Evolutionary conservation across 2,329 filamentous ascomycete genomes (phyloP), one percentile per base, ranked within the genome.

Genomic region (Exophiala lecanii-corni): DNA sequence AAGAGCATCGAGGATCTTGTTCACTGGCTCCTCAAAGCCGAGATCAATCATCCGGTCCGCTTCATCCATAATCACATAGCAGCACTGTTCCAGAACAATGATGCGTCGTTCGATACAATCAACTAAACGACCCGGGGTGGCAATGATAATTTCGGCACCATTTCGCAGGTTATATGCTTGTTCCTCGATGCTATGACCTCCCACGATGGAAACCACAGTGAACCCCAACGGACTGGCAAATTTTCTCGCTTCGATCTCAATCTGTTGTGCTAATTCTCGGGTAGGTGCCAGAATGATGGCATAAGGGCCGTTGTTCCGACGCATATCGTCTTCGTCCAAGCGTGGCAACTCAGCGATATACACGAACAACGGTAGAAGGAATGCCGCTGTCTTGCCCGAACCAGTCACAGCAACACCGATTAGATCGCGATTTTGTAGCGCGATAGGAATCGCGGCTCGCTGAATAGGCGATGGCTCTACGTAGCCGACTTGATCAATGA

Each of bases 31-130:
- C 67, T 98, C 92, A 62, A 98, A 98, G 34, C 92, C 92, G 49
- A 97, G 80, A 62, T 98, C 92, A 53, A 98, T 94, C 92, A 98
- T 98, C 42, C 91, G 86, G 68, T 98, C 92, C 26, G 92, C 92
- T 76, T 98, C 92, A 64, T 98, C 92, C 91, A 98, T 96, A 67
- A 98, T 95, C 43, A 97, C 79, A 68, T 97, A 97, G 69, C 89
- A 95, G 66, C 92, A 97, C 67, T 97, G 92, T n/a, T 82, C 82
- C 36, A 97, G 78, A 1, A 98, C 91, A 2, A 97, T 75, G 20
- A 97, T 80, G 23, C 91, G 83, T 13, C 92, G 79, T 65, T 98
- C 92, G 56, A 98, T 92, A 66, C 89, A 97, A 70, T 98, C 92
- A 6, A 97, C 86, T 1, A 98, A 78, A 75, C 92, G 89, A 69